Evolutionary conservation across 768 basidiomycete genomes (phyloP), one percentile per base, ranked within the genome.

Genomic region (Clitopilus passeckerianus): DNA sequence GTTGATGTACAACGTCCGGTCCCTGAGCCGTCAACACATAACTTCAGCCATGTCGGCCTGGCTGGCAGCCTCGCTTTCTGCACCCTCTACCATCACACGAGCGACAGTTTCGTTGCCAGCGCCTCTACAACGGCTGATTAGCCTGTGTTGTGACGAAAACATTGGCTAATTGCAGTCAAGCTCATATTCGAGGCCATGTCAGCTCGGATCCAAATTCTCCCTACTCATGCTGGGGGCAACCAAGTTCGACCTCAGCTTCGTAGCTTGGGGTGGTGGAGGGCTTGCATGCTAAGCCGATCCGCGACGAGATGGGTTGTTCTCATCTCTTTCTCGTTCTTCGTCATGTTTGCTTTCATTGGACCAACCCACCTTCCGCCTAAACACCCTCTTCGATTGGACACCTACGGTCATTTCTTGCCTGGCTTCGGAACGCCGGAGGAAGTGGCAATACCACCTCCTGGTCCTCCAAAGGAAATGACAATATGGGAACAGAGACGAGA

Each of bases 401-500:
- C 3, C 46, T 50, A 50, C 18, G 18, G 10, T 10, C 22, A 50
- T 22, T 23, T 20, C 46, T 9, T 50, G 4, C 46, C 46, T 2
- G 46, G 46, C 18, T 50, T 50, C 12, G 46, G 46, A 18, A 50
- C 46, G n/a, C 46, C 46, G 1, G 46, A 50, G 6, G 46, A 50
- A 12, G 46, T 50, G 44, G 7, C 18, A 9, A n/a, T 46, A 4
- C 46, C 46, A n/a, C 46, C 46, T 18, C 46, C 46, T 50, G 46
- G 3, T 18, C 46, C 53, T 9, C 35, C 54, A 15, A 50, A 57
- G 23, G 37, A 44, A 20, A 15, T 53, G 9, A 54, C 63, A 12
- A 58, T 63, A 3, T 84, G 82, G 81, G 67, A 69, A 5, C 18
- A 60, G 6, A 70, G 83, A 24, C 79, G 81, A 53, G 71, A 75